A percentile compares a stretch with the other conserved stretches of the same genome.
Conservation (phyloP, 2,329 filamentous ascomycete species). For the Clonostachys chloroleuca region DNA sequence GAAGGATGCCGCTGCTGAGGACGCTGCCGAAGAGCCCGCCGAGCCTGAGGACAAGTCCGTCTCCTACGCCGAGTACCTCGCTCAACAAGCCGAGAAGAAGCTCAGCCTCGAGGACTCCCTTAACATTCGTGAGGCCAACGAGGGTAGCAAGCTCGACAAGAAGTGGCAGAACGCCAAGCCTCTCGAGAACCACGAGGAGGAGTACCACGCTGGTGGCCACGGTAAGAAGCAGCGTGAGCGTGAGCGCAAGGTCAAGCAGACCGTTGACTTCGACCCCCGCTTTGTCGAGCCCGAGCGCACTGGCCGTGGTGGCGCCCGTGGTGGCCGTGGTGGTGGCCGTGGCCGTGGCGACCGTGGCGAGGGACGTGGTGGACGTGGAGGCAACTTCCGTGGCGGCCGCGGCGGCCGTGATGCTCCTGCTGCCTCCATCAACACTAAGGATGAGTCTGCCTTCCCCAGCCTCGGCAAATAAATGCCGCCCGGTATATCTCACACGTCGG, state of each 20-base stretch:
- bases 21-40: slow-evolving; percentile 40
- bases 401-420: slow-evolving; percentile 31
- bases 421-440: slow-evolving; percentile 47
- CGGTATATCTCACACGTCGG: neutral
- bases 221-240: slow-evolving; percentile 83
- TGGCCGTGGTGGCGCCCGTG: slow-evolving; percentile 47
- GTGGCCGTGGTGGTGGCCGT: slow-evolving; percentile 45
- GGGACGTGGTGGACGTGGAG: slow-evolving; percentile 42
- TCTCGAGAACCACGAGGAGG: slow-evolving; percentile 61
- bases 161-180: slow-evolving; percentile 87
- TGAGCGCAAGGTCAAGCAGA: slow-evolving; percentile 87
- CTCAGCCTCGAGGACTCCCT: slow-evolving; percentile 57
- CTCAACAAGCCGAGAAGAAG: slow-evolving; percentile 70
- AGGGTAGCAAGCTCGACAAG: slow-evolving; percentile 82
- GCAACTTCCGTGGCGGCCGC: slow-evolving; percentile 39
- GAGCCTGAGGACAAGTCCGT: slow-evolving; percentile 83
- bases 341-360: slow-evolving; percentile 45
- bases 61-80: slow-evolving; percentile 86
- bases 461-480: slow-evolving; percentile 40
- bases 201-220: slow-evolving; percentile 69
- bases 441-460: slow-evolving; percentile 57
- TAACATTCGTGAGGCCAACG: slow-evolving; percentile 85
- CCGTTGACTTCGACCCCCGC: slow-evolving; percentile 83
- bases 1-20: slow-evolving; percentile 60
- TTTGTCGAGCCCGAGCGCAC: slow-evolving; percentile 66